Percentiles rank a stretch among this genome's conserved stretches.
Conservation (phyloP, 2,329 filamentous ascomycete species). For the Rhynchosporium agropyri region DNA sequence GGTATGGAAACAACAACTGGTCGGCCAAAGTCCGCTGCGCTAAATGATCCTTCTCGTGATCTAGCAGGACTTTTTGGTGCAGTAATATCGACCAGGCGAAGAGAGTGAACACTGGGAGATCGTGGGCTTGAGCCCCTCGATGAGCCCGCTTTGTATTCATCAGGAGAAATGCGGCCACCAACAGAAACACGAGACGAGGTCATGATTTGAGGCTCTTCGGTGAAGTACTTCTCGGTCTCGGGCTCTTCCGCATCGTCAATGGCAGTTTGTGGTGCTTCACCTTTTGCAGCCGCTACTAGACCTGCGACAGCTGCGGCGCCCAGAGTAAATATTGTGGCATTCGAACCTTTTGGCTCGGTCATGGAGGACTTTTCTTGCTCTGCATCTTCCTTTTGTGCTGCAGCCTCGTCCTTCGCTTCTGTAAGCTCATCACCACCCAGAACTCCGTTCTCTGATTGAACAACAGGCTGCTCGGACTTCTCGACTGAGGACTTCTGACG, state of each 20-base stretch:
- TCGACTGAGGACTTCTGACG: slow-evolving; percentile 22
- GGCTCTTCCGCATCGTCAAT: slow-evolving; percentile 27
- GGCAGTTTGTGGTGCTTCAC: slow-evolving; percentile 31
- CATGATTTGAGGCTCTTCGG: slow-evolving; percentile 43
- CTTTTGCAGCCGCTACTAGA: slow-evolving; percentile 30
- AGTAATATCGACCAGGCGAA: slow-evolving; percentile 41
- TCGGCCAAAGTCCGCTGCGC: slow-evolving; percentile 30
- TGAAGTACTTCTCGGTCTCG: slow-evolving; percentile 37
- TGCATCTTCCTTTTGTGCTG: slow-evolving; percentile 11
- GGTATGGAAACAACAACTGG: slow-evolving; percentile 31
- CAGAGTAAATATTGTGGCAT: slow-evolving; percentile 26
- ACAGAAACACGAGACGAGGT: slow-evolving; percentile 43
- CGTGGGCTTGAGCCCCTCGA: slow-evolving; percentile 36
- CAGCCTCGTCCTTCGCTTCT: slow-evolving; percentile 2
- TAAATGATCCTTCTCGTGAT: slow-evolving; percentile 33
- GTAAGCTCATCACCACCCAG: slow-evolving; percentile 1
- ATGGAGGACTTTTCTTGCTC: slow-evolving; percentile 12
- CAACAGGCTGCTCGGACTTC: background rate
- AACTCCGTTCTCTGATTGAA: background rate
- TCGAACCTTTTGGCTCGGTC: slow-evolving; percentile 17
- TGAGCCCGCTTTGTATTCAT: slow-evolving; percentile 31
- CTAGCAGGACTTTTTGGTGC: slow-evolving; percentile 34
- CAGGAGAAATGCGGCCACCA: slow-evolving; percentile 35
- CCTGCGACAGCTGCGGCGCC: slow-evolving; percentile 33
- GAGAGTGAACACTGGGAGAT: slow-evolving; percentile 40